phyloP scores from a whole-genome alignment of 2,329 filamentous ascomycete species.

The Phaeosphaeriaceae sp. region DNA sequence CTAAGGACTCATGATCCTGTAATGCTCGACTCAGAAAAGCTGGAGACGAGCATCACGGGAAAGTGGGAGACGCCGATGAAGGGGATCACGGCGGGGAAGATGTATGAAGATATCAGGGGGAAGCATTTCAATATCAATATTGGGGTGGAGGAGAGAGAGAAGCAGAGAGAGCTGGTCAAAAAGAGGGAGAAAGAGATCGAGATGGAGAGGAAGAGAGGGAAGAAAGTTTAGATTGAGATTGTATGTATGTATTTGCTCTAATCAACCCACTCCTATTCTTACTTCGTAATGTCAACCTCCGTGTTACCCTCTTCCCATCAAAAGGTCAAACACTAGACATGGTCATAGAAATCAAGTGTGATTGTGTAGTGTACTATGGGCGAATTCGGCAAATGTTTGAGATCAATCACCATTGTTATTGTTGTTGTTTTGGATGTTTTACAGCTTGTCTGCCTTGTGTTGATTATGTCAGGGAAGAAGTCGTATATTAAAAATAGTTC shows the following conservation, averaged over 20 bases:
- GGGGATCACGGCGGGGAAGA: slow-evolving; percentile 36
- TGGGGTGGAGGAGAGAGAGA: slow-evolving; percentile 37
- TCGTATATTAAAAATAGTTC: no score
- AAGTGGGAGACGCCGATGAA: slow-evolving; percentile 32
- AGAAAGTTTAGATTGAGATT: background rate
- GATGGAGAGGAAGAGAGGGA: slow-evolving; percentile 5
- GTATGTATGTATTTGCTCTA: background rate
- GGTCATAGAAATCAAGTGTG: no score
- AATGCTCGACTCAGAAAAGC: slow-evolving; percentile 27
- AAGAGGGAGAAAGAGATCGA: slow-evolving; percentile 10
- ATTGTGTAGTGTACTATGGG: no score
- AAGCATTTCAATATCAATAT: slow-evolving; percentile 50
- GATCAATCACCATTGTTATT: no score
- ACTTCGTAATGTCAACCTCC: background rate
- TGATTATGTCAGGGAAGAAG: no score
- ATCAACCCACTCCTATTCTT: background rate
- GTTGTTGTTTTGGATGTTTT: background rate
- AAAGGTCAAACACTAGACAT: no score
- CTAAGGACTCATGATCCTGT: slow-evolving; percentile 41
- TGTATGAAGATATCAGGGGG: slow-evolving; percentile 39
- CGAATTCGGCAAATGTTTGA: no score
- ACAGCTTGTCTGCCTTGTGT: background rate
- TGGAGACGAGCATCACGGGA: slow-evolving; percentile 42
- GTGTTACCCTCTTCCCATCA: no score
- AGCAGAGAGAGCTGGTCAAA: slow-evolving; percentile 31